Conservation (phyloP, 2,329 filamentous ascomycete genomes). For the Penicillium sp. region DNA sequence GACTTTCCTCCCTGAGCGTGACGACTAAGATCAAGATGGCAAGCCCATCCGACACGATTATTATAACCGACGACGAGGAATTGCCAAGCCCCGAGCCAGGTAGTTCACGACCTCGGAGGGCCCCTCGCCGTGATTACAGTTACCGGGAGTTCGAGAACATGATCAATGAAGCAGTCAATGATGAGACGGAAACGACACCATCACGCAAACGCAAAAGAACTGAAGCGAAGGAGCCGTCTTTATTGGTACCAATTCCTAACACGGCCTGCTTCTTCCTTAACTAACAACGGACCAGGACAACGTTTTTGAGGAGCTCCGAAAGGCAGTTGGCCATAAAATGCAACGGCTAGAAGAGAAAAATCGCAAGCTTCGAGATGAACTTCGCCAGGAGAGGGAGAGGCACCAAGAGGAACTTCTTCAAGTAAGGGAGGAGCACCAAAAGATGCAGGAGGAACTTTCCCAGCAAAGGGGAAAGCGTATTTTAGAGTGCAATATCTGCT, state of each 20-base stretch:
- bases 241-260: background rate
- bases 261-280: background rate
- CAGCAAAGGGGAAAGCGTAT: background rate
- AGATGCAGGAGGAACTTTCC: conserved; percentile 1
- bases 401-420: conserved; percentile 14
- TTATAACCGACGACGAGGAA: background rate
- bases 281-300: conserved; percentile 2
- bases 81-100: background rate
- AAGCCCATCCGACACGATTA: background rate
- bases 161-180: background rate
- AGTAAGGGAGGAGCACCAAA: background rate
- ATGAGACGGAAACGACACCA: background rate
- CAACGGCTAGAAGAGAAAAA: conserved; percentile 15
- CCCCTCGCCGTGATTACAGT: conserved; percentile 1
- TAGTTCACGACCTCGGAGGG: background rate
- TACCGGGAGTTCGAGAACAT: background rate
- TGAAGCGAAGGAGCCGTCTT: background rate
- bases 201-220: background rate
- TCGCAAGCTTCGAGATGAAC: conserved; percentile 18
- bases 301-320: conserved; percentile 13
- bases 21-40: background rate
- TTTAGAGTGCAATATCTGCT: conserved; percentile 1
- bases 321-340: conserved; percentile 13
- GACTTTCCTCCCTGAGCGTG: background rate
- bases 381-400: conserved; percentile 17